These are phyloP conservation scores for Paecilomyces fulvus DNA, from an alignment of 2,329 filamentous ascomycete species.

Conservation along the genomic window DNA sequence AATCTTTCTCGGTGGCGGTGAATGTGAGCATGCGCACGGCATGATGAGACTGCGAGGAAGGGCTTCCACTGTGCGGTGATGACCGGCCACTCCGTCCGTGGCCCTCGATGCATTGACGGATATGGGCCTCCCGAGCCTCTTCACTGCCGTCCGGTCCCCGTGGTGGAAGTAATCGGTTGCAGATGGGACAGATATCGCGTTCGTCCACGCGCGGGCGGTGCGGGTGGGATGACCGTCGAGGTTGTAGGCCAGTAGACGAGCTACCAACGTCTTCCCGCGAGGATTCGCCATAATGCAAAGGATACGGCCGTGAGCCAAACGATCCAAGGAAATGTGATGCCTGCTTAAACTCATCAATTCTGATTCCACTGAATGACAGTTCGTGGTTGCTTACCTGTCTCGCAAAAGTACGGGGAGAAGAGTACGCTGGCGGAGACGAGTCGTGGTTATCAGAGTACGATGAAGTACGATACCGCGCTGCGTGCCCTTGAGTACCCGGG, in stretches of 20 bases:
- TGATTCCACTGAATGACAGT: neutral
- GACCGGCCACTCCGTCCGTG: constrained; percentile 17
- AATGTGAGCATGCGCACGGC: constrained; percentile 39
- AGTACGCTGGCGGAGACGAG: constrained; percentile 10
- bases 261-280: neutral
- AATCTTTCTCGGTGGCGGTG: constrained; percentile 56
- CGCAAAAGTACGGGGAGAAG: constrained; percentile 5
- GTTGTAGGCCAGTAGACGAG: constrained; percentile 5
- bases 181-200: constrained; percentile 40
- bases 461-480: constrained; percentile 6
- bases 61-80: constrained; percentile 6
- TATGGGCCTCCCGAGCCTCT: constrained; percentile 36
- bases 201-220: constrained; percentile 26
- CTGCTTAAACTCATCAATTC: neutral
- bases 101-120: constrained; percentile 37
- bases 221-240: constrained; percentile 7
- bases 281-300: neutral
- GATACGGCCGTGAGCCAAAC: neutral
- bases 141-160: constrained; percentile 29
- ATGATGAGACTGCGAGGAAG: constrained; percentile 13
- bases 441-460: constrained; percentile 5
- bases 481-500: constrained; percentile 4
- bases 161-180: constrained; percentile 31
- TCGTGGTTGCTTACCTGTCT: neutral
- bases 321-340: constrained; percentile 3